Base-by-base conservation (phyloP, 768 basidiomycete genomes). In the Russula sp. region DNA sequence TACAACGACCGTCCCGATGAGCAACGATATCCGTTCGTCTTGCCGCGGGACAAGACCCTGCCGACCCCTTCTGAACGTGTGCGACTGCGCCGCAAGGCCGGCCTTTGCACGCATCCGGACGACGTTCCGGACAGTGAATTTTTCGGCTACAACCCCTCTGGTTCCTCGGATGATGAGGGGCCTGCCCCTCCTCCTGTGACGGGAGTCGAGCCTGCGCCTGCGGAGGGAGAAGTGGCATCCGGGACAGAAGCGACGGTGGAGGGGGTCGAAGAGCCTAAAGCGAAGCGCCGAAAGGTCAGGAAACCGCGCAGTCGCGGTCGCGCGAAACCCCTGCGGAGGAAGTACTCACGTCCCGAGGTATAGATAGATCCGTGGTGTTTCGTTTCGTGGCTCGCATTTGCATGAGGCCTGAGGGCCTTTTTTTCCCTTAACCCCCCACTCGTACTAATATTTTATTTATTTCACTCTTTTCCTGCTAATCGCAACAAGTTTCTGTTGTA, bases 51-150 rank as follows among this genome's bases (percentile, higher is more conserved):
- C 10, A 20, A 53, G 13, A 47, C 57, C 18, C 68, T 66, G n/a
- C 71, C 71, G 0, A 69, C 70, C 0, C 63, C 66, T 9, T 65
- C 67, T 16, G 67, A 68, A 57, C 66, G 71, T 42, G 66, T 63
- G 8, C 39, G 52, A 4, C 32, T 70, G 43, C 68, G 69, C 18
- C 38, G 58, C 10, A 58, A 60, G n/a, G 48, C 61, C 13, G 67
- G 58, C 32, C 56, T 61, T 35, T 7, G 36, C 2, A 20, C 52
- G 1, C 45, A 52, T 16, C 43, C 54, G 1, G 67, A 68, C 47
- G 69, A 70, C 55, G 11, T 67, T 3, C 65, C 67, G 5, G 71
- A 73, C 36, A 59, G 56, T 10, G n/a, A 42, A 13, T 68, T 72
- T n/a, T 67, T 66, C 59, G 66, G 60, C 5, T 60, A 55, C 6